These are phyloP conservation scores for Alternaria sp. DNA, from an alignment of 2,329 filamentous ascomycete species.

Conservation along the genomic window DNA sequence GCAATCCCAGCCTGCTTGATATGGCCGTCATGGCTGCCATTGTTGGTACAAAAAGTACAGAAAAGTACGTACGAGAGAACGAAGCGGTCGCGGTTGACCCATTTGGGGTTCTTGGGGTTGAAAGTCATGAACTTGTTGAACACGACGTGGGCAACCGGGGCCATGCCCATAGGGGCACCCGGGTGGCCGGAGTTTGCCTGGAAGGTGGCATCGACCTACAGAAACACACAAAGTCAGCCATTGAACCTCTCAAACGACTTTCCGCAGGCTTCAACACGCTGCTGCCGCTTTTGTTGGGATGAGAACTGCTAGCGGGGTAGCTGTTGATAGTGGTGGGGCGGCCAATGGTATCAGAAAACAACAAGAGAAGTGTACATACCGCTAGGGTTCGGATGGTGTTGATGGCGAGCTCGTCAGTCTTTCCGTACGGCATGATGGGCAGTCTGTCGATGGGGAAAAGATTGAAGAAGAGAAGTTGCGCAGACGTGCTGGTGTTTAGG, in stretches of 20 bases:
- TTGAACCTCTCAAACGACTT: conserved; percentile 23
- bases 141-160: conserved; percentile 93
- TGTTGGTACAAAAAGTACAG: neutral
- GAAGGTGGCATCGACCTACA: conserved; percentile 94
- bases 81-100: conserved; percentile 97
- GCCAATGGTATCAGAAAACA: conserved; percentile 2
- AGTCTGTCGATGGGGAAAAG: conserved; percentile 25
- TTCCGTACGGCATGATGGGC: conserved; percentile 82
- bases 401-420: conserved; percentile 88
- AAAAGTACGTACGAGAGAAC: conserved; percentile 87
- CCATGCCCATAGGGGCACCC: conserved; percentile 97
- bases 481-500: conserved; percentile 17
- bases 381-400: conserved; percentile 98
- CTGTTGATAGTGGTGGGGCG: conserved; percentile 31
- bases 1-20: neutral
- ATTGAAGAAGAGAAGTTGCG: conserved; percentile 24
- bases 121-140: conserved; percentile 99
- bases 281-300: conserved; percentile 28
- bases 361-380: conserved; percentile 67
- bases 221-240: conserved; percentile 39
- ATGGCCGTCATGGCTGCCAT: neutral
- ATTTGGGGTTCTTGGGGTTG: conserved; percentile 98
- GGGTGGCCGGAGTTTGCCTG: conserved; percentile 98
- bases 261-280: neutral
- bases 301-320: conserved; percentile 37